A percentile compares a stretch with the other conserved stretches of the same genome.
Conservation (phyloP, 352 stramenopile species). For the Salisapilia sapeloensis region DNA sequence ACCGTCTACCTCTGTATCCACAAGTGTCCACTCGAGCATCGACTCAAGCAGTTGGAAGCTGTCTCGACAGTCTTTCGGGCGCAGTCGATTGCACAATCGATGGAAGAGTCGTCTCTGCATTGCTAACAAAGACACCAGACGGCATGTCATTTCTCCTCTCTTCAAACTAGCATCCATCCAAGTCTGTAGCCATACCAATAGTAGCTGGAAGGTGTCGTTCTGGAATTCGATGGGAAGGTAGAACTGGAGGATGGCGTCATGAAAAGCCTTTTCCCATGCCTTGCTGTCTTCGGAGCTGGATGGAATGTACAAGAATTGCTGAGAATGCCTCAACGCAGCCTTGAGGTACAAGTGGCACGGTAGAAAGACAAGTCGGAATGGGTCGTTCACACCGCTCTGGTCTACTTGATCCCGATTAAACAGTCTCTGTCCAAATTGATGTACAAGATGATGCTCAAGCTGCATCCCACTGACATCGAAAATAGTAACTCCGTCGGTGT, state of each 20-base stretch:
- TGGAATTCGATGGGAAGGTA: slow-evolving; percentile 49
- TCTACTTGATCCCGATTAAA: too few relatives aligned
- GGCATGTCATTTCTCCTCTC: slow-evolving; percentile 5
- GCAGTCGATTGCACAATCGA: not conserved
- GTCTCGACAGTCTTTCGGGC: not conserved
- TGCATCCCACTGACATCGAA: too few relatives aligned
- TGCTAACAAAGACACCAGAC: slow-evolving; percentile 19
- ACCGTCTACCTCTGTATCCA: too few relatives aligned
- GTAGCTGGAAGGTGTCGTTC: slow-evolving; percentile 7
- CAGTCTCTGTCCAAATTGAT: too few relatives aligned
- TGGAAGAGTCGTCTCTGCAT: not conserved
- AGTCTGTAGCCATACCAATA: slow-evolving; percentile 19
- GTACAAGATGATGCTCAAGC: too few relatives aligned
- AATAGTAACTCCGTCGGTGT: too few relatives aligned
- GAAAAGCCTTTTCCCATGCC: slow-evolving; percentile 24
- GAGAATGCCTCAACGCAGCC: slow-evolving; percentile 11
- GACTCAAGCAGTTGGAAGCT: not conserved
- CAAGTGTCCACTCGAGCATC: not conserved
- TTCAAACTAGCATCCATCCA: slow-evolving; percentile 24
- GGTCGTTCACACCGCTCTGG: too few relatives aligned
- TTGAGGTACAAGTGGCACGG: slow-evolving; percentile 12
- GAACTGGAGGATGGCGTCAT: slow-evolving; percentile 17
- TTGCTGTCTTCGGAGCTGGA: slow-evolving; percentile 3
- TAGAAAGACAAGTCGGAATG: slow-evolving; percentile 9
- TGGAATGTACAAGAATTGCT: slow-evolving; percentile 3